Percentiles rank a stretch among this genome's conserved stretches.
Evolutionary conservation across 352 stramenopile species (phyloP).

Genomic region (Pythium chondricola): DNA sequence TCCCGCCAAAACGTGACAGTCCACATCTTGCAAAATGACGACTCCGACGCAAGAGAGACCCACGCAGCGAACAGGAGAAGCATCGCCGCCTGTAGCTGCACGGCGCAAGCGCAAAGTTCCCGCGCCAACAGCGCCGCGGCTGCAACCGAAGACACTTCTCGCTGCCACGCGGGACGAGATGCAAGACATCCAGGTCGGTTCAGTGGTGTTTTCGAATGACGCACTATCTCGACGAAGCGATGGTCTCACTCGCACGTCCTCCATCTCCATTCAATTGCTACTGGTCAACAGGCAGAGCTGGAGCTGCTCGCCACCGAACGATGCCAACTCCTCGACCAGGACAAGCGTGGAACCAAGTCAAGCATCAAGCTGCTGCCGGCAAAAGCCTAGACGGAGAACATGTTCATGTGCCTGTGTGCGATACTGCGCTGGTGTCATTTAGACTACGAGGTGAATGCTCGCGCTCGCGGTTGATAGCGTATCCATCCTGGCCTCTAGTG

Average conservation of each 20-base stretch:
- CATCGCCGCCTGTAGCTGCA: background rate
- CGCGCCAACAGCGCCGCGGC: conserved; percentile 25
- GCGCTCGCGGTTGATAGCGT: too few species aligned
- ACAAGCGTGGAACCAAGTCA: conserved; percentile 20
- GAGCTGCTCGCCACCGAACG: conserved; percentile 29
- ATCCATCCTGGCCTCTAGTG: too few species aligned
- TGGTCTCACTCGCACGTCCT: too few species aligned
- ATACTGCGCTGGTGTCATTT: too few species aligned
- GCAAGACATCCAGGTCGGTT: conserved; percentile 33
- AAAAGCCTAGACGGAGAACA: too few species aligned
- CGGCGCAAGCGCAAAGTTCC: conserved; percentile 27
- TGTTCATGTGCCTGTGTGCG: too few species aligned
- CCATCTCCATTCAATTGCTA: background rate
- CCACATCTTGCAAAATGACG: too few species aligned
- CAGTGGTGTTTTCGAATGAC: too few species aligned
- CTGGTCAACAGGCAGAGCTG: conserved; percentile 22
- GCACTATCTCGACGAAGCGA: too few species aligned
- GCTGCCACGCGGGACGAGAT: conserved; percentile 41
- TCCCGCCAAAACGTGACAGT: too few species aligned
- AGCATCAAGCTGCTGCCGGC: conserved; percentile 27
- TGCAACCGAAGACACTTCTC: conserved; percentile 34
- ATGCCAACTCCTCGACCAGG: conserved; percentile 21
- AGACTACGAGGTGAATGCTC: too few species aligned
- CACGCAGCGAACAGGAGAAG: conserved; percentile 7
- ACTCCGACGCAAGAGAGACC: conserved; percentile 2